Evolutionary conservation across 345 rosid species (phyloP).

Genomic region (Erysimum cheiranthoides): DNA sequence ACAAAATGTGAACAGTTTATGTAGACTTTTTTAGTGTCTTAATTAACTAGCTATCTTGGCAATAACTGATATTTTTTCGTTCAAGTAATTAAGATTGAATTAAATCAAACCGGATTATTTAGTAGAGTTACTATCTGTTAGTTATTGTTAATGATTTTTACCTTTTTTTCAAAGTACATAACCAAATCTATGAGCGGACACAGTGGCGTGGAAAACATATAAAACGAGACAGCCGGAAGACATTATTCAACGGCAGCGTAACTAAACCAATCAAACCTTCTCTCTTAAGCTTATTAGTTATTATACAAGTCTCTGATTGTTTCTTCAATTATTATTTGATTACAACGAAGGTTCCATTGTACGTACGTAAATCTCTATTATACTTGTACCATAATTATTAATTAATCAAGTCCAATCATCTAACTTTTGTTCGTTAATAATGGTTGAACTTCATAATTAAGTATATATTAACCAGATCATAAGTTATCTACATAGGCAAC

Average conservation of each 20-base stretch:
- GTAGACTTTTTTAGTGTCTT: background rate
- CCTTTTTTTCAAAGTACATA: background rate
- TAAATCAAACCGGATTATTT: background rate
- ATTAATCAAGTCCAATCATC: slow-evolving; percentile 22
- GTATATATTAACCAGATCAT: slow-evolving; percentile 11
- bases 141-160: slow-evolving; percentile 1
- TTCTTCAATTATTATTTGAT: slow-evolving; percentile 26
- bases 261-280: slow-evolving; percentile 36
- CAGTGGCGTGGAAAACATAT: slow-evolving; percentile 29
- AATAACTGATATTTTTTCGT: background rate
- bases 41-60: background rate
- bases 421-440: background rate
- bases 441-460: slow-evolving; percentile 17
- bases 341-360: slow-evolving; percentile 38
- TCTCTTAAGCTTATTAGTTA: slow-evolving; percentile 17
- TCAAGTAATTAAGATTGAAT: background rate
- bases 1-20: background rate
- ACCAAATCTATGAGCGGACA: slow-evolving; percentile 31
- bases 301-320: slow-evolving; percentile 29
- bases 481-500: background rate
- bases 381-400: slow-evolving; percentile 19
- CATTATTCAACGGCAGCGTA: slow-evolving; percentile 35
- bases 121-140: too few species aligned
- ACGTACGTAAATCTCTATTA: slow-evolving; percentile 13
- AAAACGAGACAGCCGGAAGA: slow-evolving; percentile 14